Evolutionary conservation across 2,329 filamentous ascomycete species (phyloP).

Genomic region (Penicillium sp.): DNA sequence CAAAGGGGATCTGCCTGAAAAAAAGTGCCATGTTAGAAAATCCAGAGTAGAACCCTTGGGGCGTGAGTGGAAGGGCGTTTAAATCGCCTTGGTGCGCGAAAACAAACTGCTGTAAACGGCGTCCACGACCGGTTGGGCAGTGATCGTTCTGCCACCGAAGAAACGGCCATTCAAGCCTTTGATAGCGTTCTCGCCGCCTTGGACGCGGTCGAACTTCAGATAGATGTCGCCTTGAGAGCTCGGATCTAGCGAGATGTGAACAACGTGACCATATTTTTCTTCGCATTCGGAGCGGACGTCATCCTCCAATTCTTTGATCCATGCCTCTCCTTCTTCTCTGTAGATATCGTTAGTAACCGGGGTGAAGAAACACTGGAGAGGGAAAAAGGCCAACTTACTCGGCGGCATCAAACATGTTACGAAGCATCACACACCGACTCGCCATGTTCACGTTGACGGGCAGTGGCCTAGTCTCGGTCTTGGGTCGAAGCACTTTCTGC

Average conservation of each 20-base stretch:
- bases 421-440: conserved; percentile 87
- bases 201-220: conserved; percentile 94
- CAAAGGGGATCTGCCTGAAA: conserved; percentile 21
- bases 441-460: conserved; percentile 88
- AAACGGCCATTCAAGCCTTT: conserved; percentile 96
- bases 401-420: conserved; percentile 91
- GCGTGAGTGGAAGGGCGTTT: conserved; percentile 30
- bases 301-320: conserved; percentile 91
- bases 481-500: conserved; percentile 72
- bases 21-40: conserved; percentile 26
- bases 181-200: conserved; percentile 95
- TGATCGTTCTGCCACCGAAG: conserved; percentile 91
- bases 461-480: conserved; percentile 73
- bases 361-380: neutral
- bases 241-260: conserved; percentile 92
- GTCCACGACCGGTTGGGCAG: conserved; percentile 93
- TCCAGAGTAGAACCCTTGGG: conserved; percentile 29
- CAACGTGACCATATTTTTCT: conserved; percentile 92
- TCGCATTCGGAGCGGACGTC: conserved; percentile 93
- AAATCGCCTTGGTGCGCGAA: conserved; percentile 80
- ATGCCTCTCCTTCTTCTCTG: conserved; percentile 81
- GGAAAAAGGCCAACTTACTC: conserved; percentile 63
- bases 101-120: conserved; percentile 98
- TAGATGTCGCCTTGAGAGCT: conserved; percentile 96
- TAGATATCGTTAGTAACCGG: conserved; percentile 33